Conservation (phyloP, 306 rosid genomes). For the Cucurbita argyrosperma region DNA sequence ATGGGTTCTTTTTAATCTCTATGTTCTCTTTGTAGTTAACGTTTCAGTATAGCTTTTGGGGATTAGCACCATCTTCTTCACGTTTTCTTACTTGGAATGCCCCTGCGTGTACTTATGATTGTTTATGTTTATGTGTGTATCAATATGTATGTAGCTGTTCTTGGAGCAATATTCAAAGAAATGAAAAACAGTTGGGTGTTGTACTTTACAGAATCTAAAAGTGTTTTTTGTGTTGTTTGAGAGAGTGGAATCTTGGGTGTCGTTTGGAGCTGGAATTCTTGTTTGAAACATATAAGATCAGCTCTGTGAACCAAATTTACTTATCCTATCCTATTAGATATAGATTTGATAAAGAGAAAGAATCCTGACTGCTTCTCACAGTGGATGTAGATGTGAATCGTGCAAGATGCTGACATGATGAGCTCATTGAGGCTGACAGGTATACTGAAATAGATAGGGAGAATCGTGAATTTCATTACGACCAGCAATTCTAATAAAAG, state of each 20-base stretch:
- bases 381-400: neutral
- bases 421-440: too few relatives aligned
- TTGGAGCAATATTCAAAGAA: neutral
- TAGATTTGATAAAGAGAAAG: neutral
- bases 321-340: neutral
- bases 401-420: too few relatives aligned
- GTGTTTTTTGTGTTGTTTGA: neutral
- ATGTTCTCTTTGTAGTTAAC: neutral
- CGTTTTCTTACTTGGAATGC: neutral
- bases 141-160: neutral
- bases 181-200: neutral
- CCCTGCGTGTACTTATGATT: neutral
- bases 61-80: neutral
- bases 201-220: neutral
- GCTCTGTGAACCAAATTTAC: neutral
- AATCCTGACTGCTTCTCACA: neutral
- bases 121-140: neutral
- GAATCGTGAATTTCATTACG: too few relatives aligned
- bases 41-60: neutral
- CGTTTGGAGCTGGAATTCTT: neutral
- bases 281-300: neutral
- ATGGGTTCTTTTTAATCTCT: neutral
- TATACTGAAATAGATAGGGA: too few relatives aligned
- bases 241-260: neutral
- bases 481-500: too few relatives aligned